These are phyloP conservation scores for Dianthus caryophyllus DNA, from an alignment of 148 eudicot species.

Conservation along the genomic window DNA sequence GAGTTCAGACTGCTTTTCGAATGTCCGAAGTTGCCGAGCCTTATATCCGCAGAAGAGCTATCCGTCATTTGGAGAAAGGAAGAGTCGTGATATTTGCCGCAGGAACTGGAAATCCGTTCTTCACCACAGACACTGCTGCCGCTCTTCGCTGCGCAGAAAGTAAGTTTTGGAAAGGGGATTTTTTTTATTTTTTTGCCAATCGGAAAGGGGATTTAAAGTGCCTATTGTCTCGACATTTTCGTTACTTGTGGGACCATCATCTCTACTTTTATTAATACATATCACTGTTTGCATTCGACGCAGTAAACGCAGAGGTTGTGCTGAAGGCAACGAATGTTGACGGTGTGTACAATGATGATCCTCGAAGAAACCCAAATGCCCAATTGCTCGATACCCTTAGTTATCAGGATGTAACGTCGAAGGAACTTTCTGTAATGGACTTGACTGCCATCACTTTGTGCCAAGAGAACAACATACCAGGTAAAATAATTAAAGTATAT, in stretches of 20 bases:
- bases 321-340: conserved; percentile 94
- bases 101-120: conserved; percentile 98
- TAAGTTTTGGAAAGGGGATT: conserved; percentile 27
- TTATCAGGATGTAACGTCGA: conserved; percentile 83
- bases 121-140: conserved; percentile 99
- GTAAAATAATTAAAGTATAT: conserved; percentile 41
- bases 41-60: conserved; percentile 88
- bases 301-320: conserved; percentile 97
- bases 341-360: conserved; percentile 87
- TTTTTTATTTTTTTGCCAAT: too few relatives aligned
- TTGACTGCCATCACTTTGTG: conserved; percentile 96
- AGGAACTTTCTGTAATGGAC: conserved; percentile 94
- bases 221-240: too few relatives aligned
- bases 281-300: conserved; percentile 11
- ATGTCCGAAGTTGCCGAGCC: conserved; percentile 99
- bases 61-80: conserved; percentile 97
- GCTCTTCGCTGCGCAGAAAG: conserved; percentile 99
- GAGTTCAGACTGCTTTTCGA: conserved; percentile 98
- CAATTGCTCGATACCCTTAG: conserved; percentile 65
- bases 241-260: not conserved
- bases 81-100: conserved; percentile 98
- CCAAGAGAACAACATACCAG: conserved; percentile 96
- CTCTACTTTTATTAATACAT: not conserved
- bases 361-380: conserved; percentile 74
- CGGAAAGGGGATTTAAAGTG: too few relatives aligned